Conservation (phyloP, 345 rosid species). For the Brassica cretica region DNA sequence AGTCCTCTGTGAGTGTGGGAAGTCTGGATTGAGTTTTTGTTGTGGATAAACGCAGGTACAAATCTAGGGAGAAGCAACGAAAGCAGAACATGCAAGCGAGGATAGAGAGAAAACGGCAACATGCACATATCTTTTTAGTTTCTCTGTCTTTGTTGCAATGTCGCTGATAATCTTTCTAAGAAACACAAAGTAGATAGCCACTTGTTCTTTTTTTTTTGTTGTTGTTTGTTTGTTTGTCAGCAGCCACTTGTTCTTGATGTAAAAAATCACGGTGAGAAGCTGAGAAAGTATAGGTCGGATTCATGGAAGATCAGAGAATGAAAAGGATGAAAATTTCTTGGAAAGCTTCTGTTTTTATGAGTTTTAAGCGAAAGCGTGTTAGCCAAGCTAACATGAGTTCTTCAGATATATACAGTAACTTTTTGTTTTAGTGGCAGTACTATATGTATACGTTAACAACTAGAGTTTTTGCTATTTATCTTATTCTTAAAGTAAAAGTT, state of each 20-base stretch:
- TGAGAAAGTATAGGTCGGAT: slow-evolving; percentile 8
- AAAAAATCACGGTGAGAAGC: no score
- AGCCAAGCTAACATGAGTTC: slow-evolving; percentile 26
- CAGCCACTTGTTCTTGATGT: no score
- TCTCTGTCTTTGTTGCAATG: no score
- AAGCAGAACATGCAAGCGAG: slow-evolving; percentile 58
- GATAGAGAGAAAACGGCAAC: slow-evolving; percentile 49
- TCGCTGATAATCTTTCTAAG: no score
- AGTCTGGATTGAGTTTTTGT: slow-evolving; percentile 3
- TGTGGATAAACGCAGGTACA: slow-evolving; percentile 51
- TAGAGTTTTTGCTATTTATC: no score
- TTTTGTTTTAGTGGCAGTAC: no score
- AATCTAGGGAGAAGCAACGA: slow-evolving; percentile 84
- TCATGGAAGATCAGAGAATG: slow-evolving; percentile 39
- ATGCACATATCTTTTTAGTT: neutral
- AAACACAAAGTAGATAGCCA: no score
- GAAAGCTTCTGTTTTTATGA: slow-evolving; percentile 10
- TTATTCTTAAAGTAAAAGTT: no score
- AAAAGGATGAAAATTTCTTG: neutral
- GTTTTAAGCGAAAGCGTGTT: slow-evolving; percentile 44
- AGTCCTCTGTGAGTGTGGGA: neutral
- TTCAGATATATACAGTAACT: no score
- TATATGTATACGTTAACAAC: no score
- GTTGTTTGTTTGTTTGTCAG: slow-evolving; percentile 15
- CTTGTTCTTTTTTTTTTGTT: no score